These are phyloP conservation scores for Melastoma candidum DNA, from an alignment of 441 rosid genomes.

Conservation along the genomic window DNA sequence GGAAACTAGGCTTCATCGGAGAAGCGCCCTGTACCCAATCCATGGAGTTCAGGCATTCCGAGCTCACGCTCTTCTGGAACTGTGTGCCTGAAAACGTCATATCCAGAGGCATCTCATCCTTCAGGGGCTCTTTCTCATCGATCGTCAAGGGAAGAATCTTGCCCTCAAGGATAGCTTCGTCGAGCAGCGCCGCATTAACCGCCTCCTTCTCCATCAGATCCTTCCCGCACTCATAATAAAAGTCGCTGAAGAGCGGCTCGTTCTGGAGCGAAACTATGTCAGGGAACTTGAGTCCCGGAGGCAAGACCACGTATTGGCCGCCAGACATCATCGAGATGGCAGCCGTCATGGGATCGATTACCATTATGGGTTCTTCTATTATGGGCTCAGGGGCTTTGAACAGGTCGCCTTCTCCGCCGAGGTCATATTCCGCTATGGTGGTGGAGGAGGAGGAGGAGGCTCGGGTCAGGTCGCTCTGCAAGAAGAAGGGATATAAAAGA, in stretches of 20 bases:
- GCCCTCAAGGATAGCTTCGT: conserved; percentile 43
- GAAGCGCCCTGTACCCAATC: conserved; percentile 49
- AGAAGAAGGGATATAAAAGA: too few relatives aligned
- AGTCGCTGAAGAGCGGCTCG: conserved; percentile 64
- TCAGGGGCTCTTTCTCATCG: conserved; percentile 33
- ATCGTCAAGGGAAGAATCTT: conserved; percentile 38
- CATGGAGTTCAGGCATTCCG: conserved; percentile 59
- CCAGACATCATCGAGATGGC: conserved; percentile 82
- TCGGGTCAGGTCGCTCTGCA: conserved; percentile 42
- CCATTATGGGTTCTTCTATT: conserved; percentile 49
- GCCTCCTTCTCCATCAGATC: conserved; percentile 67
- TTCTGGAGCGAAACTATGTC: conserved; percentile 59
- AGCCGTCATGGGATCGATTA: conserved; percentile 63
- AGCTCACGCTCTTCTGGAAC: conserved; percentile 64
- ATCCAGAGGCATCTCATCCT: conserved; percentile 31
- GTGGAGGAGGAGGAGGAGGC: conserved; percentile 12
- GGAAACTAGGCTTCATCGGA: conserved; percentile 40
- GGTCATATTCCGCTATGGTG: conserved; percentile 61
- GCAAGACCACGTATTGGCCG: conserved; percentile 48
- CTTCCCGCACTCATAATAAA: conserved; percentile 71
- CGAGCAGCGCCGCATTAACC: conserved; percentile 27
- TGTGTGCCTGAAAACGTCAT: neutral
- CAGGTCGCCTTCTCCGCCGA: conserved; percentile 84
- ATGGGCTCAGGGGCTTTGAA: conserved; percentile 90
- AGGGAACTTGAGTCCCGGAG: conserved; percentile 52